These are phyloP conservation scores for Phaeomoniella chlamydospora DNA, from an alignment of 2,329 filamentous ascomycete species.

Conservation along the genomic window DNA sequence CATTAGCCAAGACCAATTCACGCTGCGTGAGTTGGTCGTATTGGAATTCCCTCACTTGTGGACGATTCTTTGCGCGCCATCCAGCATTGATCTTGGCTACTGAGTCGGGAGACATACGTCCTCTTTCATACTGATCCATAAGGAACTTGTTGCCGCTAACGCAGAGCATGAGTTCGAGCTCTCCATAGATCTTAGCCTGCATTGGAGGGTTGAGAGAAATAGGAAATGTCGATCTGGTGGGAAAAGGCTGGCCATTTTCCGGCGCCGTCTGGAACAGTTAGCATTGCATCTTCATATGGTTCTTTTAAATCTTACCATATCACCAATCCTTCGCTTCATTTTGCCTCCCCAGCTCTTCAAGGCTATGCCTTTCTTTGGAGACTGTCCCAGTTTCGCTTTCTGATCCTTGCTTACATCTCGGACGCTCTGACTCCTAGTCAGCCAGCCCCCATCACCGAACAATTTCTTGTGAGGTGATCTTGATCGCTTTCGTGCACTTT, in stretches of 20 bases:
- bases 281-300: not conserved
- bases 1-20: constrained; percentile 30
- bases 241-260: constrained; percentile 5
- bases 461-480: constrained; percentile 24
- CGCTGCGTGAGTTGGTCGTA: constrained; percentile 37
- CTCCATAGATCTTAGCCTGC: constrained; percentile 29
- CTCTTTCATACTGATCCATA: constrained; percentile 22
- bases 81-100: constrained; percentile 20
- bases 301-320: constrained; percentile 16
- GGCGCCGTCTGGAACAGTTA: not conserved
- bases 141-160: constrained; percentile 29
- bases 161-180: constrained; percentile 30
- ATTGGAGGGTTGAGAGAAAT: constrained; percentile 24
- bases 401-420: constrained; percentile 13
- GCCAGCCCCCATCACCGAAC: constrained; percentile 26
- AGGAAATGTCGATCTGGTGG: constrained; percentile 13
- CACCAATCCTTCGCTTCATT: constrained; percentile 22
- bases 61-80: constrained; percentile 31
- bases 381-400: constrained; percentile 2
- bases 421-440: constrained; percentile 19
- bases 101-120: constrained; percentile 22
- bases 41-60: constrained; percentile 34
- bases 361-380: constrained; percentile 13
- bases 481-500: constrained; percentile 10
- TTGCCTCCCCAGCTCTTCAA: constrained; percentile 22